Conservation (phyloP, 176 grass and related monocot species). For the Oryza meyeriana region DNA sequence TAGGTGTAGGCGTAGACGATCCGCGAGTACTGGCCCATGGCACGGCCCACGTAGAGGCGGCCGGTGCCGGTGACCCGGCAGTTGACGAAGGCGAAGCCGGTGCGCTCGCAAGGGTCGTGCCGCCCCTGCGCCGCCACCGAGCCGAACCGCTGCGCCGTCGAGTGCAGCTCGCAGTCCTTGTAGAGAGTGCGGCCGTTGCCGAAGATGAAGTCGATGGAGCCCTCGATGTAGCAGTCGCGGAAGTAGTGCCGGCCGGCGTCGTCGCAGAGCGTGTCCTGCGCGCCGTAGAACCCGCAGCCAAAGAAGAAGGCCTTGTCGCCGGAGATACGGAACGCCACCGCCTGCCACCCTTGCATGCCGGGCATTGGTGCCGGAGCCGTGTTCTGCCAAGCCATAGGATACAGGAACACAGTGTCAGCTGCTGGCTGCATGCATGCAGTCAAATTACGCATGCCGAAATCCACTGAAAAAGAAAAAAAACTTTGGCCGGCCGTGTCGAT, state of each 20-base stretch:
- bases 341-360: slow-evolving; percentile 86
- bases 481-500: background rate
- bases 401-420: slow-evolving; percentile 8
- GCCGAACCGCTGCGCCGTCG: slow-evolving; percentile 65
- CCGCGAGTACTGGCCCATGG: slow-evolving; percentile 98
- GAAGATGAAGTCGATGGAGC: slow-evolving; percentile 99
- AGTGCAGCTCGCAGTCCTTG: slow-evolving; percentile 89
- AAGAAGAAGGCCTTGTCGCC: slow-evolving; percentile 95
- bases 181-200: slow-evolving; percentile 95
- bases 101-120: slow-evolving; percentile 73
- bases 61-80: slow-evolving; percentile 82
- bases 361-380: slow-evolving; percentile 85
- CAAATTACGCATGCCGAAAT: background rate
- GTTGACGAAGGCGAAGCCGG: slow-evolving; percentile 90
- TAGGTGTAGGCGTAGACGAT: slow-evolving; percentile 97
- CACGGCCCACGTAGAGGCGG: slow-evolving; percentile 75
- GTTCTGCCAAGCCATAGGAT: slow-evolving; percentile 49
- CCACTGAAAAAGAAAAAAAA: background rate
- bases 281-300: slow-evolving; percentile 95
- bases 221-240: slow-evolving; percentile 90
- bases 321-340: slow-evolving; percentile 90
- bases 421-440: background rate
- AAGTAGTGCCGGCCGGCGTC: slow-evolving; percentile 92
- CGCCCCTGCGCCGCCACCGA: slow-evolving; percentile 81
- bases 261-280: slow-evolving; percentile 98